Evolutionary conservation across 2,329 filamentous ascomycete species (phyloP), one percentile per base, ranked within the genome.

Genomic region (Epichloe sylvatica): DNA sequence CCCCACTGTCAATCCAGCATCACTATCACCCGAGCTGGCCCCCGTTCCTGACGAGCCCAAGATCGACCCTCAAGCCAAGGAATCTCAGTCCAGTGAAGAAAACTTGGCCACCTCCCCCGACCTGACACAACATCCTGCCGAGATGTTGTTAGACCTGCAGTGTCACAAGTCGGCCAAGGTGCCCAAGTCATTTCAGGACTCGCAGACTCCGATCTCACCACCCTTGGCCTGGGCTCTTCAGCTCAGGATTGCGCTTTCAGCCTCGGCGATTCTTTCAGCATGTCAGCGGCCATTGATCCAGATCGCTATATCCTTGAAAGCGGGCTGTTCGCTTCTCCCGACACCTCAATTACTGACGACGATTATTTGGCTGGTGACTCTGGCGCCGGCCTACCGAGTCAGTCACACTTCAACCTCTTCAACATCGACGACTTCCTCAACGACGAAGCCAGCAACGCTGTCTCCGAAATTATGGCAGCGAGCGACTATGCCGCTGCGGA

Each of bases 131-230:
- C 90, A 94, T 95, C 90, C 92, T 97, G 92, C 92, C 78, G 92
- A 79, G 90, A 84, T 96, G 91, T 96, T 97, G 92, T 97, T 84
- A 68, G 92, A 95, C 92, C 92, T 94, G 92, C 92, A 85, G 92
- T 98, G 92, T 97, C 92, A 83, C 91, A 90, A 81, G 83, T 91
- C 86, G 84, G 79, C 73, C 75, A 77, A 77, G 70, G 73, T 70
- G 67, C 68, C 71, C 62, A 67, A 64, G 65, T 66, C 67, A 60
- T 72, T 68, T 64, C 62, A 57, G 64, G 63, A 62, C 59, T 71
- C 67, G 56, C 71, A 61, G 64, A 70, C 66, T 60, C 62, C 51
- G 55, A 61, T 54, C 54, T 60, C 54, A 53, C 65, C 62, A 63
- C 62, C 62, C 57, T 70, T 68, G 61, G 65, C 64, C 53, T 72